Conservation (phyloP, 139 green algal species). For the Spirogloea muscicola region DNA sequence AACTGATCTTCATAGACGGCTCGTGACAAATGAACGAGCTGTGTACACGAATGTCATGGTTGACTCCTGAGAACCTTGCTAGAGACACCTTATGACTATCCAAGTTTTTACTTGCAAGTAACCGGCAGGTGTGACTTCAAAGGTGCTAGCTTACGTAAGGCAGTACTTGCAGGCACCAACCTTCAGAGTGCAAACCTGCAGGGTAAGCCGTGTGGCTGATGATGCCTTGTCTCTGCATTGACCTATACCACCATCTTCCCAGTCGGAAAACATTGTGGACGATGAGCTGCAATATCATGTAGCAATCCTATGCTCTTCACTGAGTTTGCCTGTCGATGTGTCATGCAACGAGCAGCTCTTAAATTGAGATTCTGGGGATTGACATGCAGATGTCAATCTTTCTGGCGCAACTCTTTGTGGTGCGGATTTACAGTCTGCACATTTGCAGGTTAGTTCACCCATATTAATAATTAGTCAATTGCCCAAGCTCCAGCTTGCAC, state of each 20-base stretch:
- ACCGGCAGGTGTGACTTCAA: slow-evolving; percentile 37
- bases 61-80: no score
- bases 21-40: no score
- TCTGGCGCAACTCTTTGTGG: slow-evolving; percentile 19
- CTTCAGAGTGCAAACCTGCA: slow-evolving; percentile 35
- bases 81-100: no score
- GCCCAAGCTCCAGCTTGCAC: background rate
- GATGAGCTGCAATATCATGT: background rate
- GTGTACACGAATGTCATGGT: no score
- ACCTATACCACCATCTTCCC: background rate
- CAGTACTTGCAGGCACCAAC: slow-evolving; percentile 11
- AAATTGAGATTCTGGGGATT: no score
- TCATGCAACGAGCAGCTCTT: no score
- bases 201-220: slow-evolving; percentile 3
- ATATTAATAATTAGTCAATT: background rate
- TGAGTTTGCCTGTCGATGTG: no score
- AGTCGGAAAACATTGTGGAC: no score
- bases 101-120: no score
- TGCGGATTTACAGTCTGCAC: slow-evolving; percentile 20
- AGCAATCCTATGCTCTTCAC: background rate
- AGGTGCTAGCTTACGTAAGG: background rate
- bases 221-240: background rate
- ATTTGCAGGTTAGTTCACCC: slow-evolving; percentile 22
- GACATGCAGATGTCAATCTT: slow-evolving; percentile 11
- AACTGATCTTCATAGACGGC: no score